Conservation (phyloP, 2,329 filamentous ascomycete species). For the Colletotrichum neosansevieriae region DNA sequence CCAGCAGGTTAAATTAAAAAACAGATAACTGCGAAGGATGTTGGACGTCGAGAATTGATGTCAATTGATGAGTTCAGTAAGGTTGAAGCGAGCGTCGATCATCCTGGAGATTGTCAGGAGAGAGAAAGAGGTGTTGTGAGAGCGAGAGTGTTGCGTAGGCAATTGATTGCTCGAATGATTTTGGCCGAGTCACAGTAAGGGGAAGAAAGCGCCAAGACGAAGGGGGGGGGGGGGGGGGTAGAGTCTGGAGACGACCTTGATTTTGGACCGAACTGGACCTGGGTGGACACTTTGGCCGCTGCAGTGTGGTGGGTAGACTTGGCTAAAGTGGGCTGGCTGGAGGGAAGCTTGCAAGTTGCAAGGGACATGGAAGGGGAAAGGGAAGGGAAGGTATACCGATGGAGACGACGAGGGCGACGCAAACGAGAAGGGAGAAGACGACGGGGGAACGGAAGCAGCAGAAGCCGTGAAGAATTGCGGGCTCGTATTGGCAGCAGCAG, state of each 20-base stretch:
- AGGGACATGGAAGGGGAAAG: too few relatives aligned
- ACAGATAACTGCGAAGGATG: not conserved
- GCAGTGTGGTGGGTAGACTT: conserved; percentile 4
- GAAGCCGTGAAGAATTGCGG: not conserved
- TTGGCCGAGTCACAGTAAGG: conserved; percentile 7
- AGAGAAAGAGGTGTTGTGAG: not conserved
- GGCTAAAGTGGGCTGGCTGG: not conserved
- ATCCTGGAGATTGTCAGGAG: conserved; percentile 31
- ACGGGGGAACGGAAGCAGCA: not conserved
- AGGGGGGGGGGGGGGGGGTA: not conserved
- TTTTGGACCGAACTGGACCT: not conserved
- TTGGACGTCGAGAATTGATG: not conserved
- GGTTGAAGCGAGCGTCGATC: conserved; percentile 38
- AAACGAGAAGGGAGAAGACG: too few relatives aligned
- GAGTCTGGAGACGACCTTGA: conserved; percentile 25
- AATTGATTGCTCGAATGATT: conserved; percentile 27
- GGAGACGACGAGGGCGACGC: not conserved
- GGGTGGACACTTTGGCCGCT: not conserved
- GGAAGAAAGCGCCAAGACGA: conserved; percentile 10
- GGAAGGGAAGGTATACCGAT: not conserved
- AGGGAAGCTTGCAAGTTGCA: too few relatives aligned
- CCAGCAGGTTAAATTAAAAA: conserved; percentile 10
- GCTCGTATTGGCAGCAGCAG: too few relatives aligned
- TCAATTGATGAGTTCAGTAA: not conserved
- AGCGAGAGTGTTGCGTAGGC: not conserved